Evolutionary conservation across 345 rosid genomes (phyloP), one percentile per base, ranked within the genome.

Genomic region (Eucalyptus virginea): DNA sequence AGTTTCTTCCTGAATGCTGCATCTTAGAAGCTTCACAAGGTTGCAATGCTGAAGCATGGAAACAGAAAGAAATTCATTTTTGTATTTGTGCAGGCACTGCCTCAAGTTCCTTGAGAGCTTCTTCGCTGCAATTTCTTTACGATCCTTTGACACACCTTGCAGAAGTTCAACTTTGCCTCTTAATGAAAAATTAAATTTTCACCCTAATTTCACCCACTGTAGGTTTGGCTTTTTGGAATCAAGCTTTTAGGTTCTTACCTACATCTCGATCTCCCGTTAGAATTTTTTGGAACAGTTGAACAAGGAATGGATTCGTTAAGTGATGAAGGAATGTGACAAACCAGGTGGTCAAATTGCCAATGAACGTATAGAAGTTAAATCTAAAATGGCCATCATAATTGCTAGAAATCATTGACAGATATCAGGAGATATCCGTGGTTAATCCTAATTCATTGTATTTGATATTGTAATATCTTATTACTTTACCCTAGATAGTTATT

Each of bases 21-120:
- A 92, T 8, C 93, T 92, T 6, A 89, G 88, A 90, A 94, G 92
- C 88, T 89, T 92, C 45, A 92, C 95, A 42, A 94, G 93, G 86
- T 94, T 94, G 40, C 93, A 89, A 81, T 93, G 95, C 62, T 92
- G 96, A 87, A 94, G 93, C 88, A 90, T 92, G 24, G 94, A 92
- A 21, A 94, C 91, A 42, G 91, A 49, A 24, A 81, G 90, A 13
- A 91, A 93, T 86, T 94, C 92, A 44, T 91, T 94, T 88, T 89
- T 93, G 62, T 91, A 93, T 89, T 93, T 94, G 4, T 85, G 67
- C 49, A 86, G 3, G 56, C 96, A 94, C 89, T 92, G 93, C 11
- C 89, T 90, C 37, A 92, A 94, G 88, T 86, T 89, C 52, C 45
- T 86, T 0, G 95, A 92, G 18, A 94, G 91, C 88, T 93, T 92